A percentile compares a stretch with the other conserved stretches of the same genome.
Conservation (phyloP, 805 yeast genomes). For the Saturnispora zaruensis region DNA sequence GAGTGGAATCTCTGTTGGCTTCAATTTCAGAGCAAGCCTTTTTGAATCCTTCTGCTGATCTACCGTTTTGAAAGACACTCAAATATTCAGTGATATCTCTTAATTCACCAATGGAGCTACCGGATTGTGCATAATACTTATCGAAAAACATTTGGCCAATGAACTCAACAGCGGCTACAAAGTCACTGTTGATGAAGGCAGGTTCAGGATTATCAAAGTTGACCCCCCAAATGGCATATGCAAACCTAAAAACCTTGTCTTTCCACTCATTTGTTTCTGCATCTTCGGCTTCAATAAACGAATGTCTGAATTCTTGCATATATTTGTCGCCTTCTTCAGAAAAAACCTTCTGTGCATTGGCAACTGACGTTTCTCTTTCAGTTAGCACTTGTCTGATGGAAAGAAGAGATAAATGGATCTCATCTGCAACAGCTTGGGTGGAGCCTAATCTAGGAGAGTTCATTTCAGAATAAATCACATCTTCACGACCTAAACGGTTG, state of each 20-base stretch:
- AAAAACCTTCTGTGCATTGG: slow-evolving; percentile 44
- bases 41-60: slow-evolving; percentile 29
- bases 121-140: slow-evolving; percentile 33
- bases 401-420: slow-evolving; percentile 57
- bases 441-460: slow-evolving; percentile 21
- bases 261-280: slow-evolving; percentile 50
- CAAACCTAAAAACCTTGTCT: slow-evolving; percentile 69
- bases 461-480: slow-evolving; percentile 43
- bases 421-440: slow-evolving; percentile 26
- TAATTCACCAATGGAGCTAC: slow-evolving; percentile 34
- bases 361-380: slow-evolving; percentile 72
- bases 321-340: slow-evolving; percentile 37
- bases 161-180: slow-evolving; percentile 57
- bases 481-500: slow-evolving; percentile 70
- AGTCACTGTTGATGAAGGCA: slow-evolving; percentile 48
- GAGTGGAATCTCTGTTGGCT: slow-evolving; percentile 24
- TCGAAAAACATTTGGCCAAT: slow-evolving; percentile 62
- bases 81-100: slow-evolving; percentile 31
- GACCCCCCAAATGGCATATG: slow-evolving; percentile 78
- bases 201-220: slow-evolving; percentile 56
- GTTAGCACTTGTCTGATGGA: slow-evolving; percentile 78
- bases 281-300: slow-evolving; percentile 48
- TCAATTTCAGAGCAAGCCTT: slow-evolving; percentile 29
- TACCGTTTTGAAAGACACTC: slow-evolving; percentile 31
- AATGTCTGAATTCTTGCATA: slow-evolving; percentile 46